These are phyloP conservation scores for Cyclotella kingstonii DNA, from an alignment of 108 stramenopile genomes.

Conservation along the genomic window DNA sequence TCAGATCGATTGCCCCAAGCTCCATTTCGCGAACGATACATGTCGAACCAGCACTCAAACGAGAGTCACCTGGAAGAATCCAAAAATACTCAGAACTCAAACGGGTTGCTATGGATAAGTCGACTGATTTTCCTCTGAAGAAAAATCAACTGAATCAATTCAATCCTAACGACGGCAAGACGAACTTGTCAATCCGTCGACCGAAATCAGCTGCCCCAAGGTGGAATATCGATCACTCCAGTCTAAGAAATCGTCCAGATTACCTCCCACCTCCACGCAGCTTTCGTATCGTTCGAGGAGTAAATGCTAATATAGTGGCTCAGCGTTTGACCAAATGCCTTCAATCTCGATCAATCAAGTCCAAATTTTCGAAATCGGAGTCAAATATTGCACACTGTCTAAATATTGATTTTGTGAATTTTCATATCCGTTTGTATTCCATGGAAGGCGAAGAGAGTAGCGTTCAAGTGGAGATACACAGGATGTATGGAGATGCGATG, in stretches of 20 bases:
- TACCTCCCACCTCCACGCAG: conserved; percentile 52
- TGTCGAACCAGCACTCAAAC: conserved; percentile 15
- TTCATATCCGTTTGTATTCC: conserved; percentile 66
- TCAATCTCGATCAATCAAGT: conserved; percentile 54
- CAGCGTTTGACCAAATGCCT: conserved; percentile 57
- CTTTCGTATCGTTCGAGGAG: conserved; percentile 48
- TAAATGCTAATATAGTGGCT: conserved; percentile 45
- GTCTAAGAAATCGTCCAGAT: conserved; percentile 16
- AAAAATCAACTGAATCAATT: too few relatives aligned
- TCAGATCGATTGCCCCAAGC: conserved; percentile 17
- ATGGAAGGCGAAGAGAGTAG: conserved; percentile 35
- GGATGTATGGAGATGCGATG: conserved; percentile 53
- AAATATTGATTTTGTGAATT: conserved; percentile 62
- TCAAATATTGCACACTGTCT: conserved; percentile 62
- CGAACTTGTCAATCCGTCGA: neutral
- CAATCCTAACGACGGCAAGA: neutral
- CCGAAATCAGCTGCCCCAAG: conserved; percentile 1
- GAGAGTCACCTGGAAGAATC: conserved; percentile 20
- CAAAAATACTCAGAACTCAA: conserved; percentile 6
- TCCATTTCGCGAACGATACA: conserved; percentile 3
- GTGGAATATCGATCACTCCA: conserved; percentile 28
- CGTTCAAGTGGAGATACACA: conserved; percentile 71
- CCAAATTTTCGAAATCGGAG: conserved; percentile 52
- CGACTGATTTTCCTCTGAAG: neutral
- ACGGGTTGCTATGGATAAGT: conserved; percentile 3